phyloP scores from a whole-genome alignment of 1,284 basidiomycete genomes.

The Marasmius fiardii region DNA sequence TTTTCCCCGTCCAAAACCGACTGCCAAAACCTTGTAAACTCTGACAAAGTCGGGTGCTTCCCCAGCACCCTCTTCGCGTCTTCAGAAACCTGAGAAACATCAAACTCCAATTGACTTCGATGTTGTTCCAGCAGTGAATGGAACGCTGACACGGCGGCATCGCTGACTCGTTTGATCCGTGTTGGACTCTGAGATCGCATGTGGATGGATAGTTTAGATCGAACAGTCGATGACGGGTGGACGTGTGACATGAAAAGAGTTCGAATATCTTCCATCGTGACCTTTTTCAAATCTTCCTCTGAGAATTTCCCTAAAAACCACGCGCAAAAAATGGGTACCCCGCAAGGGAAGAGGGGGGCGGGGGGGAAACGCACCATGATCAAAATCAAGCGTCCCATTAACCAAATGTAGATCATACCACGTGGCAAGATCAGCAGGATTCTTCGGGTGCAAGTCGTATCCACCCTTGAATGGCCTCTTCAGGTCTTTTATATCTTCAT shows the following conservation, averaged over 20 bases:
- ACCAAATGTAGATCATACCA: background rate
- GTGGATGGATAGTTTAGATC: conserved; percentile 1
- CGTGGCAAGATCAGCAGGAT: background rate
- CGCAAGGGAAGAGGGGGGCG: background rate
- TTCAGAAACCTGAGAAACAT: background rate
- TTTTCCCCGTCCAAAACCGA: background rate
- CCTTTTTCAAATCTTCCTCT: background rate
- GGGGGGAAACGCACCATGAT: background rate
- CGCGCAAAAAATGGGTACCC: background rate
- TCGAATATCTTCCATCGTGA: background rate
- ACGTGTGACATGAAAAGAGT: background rate
- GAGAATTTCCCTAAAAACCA: background rate
- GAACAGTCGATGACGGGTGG: background rate
- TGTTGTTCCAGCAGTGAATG: background rate
- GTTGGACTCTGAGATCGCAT: background rate
- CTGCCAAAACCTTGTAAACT: background rate
- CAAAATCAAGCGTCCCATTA: background rate
- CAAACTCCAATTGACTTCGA: background rate
- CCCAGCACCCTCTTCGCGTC: background rate
- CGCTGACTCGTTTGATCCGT: background rate
- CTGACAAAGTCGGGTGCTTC: background rate
- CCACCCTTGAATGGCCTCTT: background rate
- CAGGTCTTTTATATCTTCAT: background rate
- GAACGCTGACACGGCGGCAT: background rate
- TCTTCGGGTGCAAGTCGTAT: background rate